phyloP scores from a whole-genome alignment of 2,329 filamentous ascomycete species.

The Trichoderma semiorbis region DNA sequence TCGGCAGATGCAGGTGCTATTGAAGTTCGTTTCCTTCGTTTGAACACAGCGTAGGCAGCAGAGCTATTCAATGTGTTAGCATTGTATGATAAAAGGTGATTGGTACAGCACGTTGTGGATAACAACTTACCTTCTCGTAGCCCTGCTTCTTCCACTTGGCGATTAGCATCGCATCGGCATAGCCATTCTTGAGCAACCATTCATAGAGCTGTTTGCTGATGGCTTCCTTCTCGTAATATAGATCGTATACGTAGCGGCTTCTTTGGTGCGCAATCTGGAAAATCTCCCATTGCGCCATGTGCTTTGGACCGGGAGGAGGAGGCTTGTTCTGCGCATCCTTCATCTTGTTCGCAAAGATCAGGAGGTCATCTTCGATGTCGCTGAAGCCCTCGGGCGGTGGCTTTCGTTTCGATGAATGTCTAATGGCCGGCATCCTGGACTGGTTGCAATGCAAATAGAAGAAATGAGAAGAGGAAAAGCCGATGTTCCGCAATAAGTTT shows the following conservation, averaged over 20 bases:
- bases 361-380: slow-evolving; percentile 81
- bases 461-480: neutral
- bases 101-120: neutral
- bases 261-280: slow-evolving; percentile 96
- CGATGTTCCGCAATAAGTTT: neutral
- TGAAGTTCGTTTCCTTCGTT: slow-evolving; percentile 99
- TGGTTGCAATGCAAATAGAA: neutral
- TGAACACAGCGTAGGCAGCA: slow-evolving; percentile 96
- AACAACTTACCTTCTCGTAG: slow-evolving; percentile 78
- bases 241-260: slow-evolving; percentile 88
- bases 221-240: slow-evolving; percentile 97
- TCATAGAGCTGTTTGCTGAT: slow-evolving; percentile 92
- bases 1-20: slow-evolving; percentile 93
- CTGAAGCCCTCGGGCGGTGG: slow-evolving; percentile 81
- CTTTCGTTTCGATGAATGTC: slow-evolving; percentile 73
- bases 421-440: slow-evolving; percentile 69
- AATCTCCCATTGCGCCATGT: slow-evolving; percentile 94
- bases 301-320: slow-evolving; percentile 72
- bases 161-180: slow-evolving; percentile 91
- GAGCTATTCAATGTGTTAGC: slow-evolving; percentile 52
- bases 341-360: slow-evolving; percentile 87
- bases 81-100: neutral
- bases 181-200: slow-evolving; percentile 93
- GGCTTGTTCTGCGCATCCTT: slow-evolving; percentile 92
- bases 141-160: slow-evolving; percentile 99